Conservation (phyloP, 2,329 filamentous ascomycete species). For the Trichoderma sp. region DNA sequence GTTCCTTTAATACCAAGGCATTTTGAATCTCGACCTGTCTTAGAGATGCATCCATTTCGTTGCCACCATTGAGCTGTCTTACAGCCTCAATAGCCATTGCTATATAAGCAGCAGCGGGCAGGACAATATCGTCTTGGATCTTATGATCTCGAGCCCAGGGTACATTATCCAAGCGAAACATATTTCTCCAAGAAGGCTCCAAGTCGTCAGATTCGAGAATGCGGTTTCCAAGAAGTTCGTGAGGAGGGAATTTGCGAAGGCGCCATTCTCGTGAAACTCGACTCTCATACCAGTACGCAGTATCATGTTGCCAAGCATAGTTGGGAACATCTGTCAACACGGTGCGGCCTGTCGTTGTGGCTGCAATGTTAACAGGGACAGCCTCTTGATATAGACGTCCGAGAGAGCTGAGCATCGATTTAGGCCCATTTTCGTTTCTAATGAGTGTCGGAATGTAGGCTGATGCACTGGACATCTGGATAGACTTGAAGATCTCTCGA, state of each 20-base stretch:
- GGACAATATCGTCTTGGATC: conserved; percentile 41
- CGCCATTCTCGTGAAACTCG: conserved; percentile 29
- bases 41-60: background rate
- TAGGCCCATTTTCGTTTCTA: conserved; percentile 21
- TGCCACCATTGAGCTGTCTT: conserved; percentile 23
- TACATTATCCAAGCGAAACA: conserved; percentile 39
- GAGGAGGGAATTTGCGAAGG: conserved; percentile 26
- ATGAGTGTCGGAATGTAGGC: conserved; percentile 26
- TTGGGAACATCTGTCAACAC: conserved; percentile 40
- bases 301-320: conserved; percentile 32
- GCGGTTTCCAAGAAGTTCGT: conserved; percentile 36
- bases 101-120: conserved; percentile 46
- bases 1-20: conserved; percentile 20
- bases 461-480: conserved; percentile 5
- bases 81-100: conserved; percentile 46
- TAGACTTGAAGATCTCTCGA: conserved; percentile 26
- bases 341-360: background rate
- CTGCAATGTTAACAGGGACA: conserved; percentile 21
- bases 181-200: conserved; percentile 43
- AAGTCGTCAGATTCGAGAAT: conserved; percentile 33
- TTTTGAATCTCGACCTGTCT: conserved; percentile 21
- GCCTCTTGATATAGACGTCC: conserved; percentile 26
- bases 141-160: conserved; percentile 50
- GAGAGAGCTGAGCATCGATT: conserved; percentile 21
- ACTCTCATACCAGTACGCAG: conserved; percentile 28